Evolutionary conservation across 1,284 basidiomycete species (phyloP).

Genomic region (Apiotrichum akiyoshidainum): DNA sequence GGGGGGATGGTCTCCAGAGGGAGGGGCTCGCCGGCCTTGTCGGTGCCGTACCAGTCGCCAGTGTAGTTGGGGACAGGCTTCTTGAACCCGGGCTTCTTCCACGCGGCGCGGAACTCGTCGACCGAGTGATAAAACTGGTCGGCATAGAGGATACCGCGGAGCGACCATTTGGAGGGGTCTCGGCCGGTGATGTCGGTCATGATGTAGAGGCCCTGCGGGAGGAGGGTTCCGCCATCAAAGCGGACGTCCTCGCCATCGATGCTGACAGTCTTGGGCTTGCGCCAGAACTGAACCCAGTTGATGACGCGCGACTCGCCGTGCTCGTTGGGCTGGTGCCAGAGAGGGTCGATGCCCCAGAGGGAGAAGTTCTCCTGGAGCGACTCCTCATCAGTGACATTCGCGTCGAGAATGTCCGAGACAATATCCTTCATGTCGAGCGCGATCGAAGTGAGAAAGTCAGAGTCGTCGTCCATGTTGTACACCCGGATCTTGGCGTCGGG

Average conservation of each 20-base stretch:
- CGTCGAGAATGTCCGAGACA: constrained; percentile 30
- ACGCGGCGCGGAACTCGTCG: constrained; percentile 42
- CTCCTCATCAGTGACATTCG: not conserved
- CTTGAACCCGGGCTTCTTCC: constrained; percentile 24
- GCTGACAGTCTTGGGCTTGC: constrained; percentile 10
- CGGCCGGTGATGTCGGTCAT: constrained; percentile 37
- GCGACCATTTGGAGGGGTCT: constrained; percentile 28
- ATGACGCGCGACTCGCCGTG: constrained; percentile 27
- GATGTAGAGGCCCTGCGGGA: constrained; percentile 36
- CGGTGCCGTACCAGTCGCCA: constrained; percentile 35
- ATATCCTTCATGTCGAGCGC: constrained; percentile 32
- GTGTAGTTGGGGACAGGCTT: constrained; percentile 26
- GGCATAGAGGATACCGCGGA: constrained; percentile 27
- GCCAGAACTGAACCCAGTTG: constrained; percentile 26
- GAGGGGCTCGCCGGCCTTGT: constrained; percentile 24
- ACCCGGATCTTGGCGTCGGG: constrained; percentile 26
- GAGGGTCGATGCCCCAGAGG: constrained; percentile 38
- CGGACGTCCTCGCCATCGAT: constrained; percentile 10
- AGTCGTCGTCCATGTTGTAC: constrained; percentile 25
- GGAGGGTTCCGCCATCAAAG: constrained; percentile 26
- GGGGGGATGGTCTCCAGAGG: constrained; percentile 35
- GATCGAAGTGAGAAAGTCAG: constrained; percentile 13
- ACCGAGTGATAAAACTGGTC: constrained; percentile 29
- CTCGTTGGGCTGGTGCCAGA: constrained; percentile 36
- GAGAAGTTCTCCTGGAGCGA: constrained; percentile 11